Evolutionary conservation across 2,329 filamentous ascomycete genomes (phyloP).

Genomic region (Monosporascus sp.): DNA sequence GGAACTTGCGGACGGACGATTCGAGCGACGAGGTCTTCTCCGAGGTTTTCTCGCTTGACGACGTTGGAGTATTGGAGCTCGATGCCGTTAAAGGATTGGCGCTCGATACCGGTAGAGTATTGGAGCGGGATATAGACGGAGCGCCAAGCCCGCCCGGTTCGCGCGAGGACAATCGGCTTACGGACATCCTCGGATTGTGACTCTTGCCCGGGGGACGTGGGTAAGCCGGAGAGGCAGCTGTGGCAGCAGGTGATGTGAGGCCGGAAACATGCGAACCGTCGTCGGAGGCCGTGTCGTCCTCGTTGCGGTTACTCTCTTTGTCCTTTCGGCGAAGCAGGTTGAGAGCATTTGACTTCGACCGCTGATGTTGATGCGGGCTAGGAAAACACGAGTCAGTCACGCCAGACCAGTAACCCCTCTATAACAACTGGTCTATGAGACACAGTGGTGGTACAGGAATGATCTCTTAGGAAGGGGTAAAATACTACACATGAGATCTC

Average conservation of each 20-base stretch:
- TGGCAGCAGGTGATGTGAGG: constrained; percentile 27
- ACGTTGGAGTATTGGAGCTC: constrained; percentile 13
- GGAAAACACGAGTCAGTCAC: constrained; percentile 10
- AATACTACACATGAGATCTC: too few relatives aligned
- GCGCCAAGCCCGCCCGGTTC: constrained; percentile 13
- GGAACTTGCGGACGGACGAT: constrained; percentile 90
- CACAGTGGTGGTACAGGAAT: too few relatives aligned
- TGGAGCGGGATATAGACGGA: constrained; percentile 13
- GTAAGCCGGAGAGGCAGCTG: constrained; percentile 25
- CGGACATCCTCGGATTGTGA: constrained; percentile 43
- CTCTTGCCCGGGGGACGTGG: constrained; percentile 32
- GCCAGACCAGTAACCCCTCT: neutral
- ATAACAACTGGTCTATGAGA: too few relatives aligned
- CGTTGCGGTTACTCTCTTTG: constrained; percentile 32
- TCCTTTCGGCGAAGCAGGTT: constrained; percentile 50
- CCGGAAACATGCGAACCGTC: constrained; percentile 38
- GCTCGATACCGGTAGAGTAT: constrained; percentile 4
- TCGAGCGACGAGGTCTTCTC: constrained; percentile 63
- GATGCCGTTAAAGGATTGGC: constrained; percentile 9
- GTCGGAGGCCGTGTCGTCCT: constrained; percentile 44
- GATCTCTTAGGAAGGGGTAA: too few relatives aligned
- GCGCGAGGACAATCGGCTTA: constrained; percentile 35
- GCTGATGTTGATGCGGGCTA: constrained; percentile 38
- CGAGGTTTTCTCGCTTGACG: neutral
- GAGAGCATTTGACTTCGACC: constrained; percentile 49